Base-by-base conservation (phyloP, 1,284 basidiomycete genomes). In the Apiotrichum sp. region DNA sequence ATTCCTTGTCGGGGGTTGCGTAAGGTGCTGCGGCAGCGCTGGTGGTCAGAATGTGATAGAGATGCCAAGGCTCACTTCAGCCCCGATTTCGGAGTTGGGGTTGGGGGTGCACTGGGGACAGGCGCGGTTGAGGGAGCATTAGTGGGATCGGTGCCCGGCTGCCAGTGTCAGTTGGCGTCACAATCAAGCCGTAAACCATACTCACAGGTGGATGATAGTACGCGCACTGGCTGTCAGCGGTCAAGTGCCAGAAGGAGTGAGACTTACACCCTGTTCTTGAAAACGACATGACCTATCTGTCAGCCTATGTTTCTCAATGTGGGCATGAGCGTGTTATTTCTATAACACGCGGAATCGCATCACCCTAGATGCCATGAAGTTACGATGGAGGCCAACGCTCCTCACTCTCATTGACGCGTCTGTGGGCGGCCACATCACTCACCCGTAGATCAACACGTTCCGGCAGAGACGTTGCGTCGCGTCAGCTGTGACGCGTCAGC, bases 381-480 rank as follows among this genome's bases (percentile, higher is more conserved):
- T n/a, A n/a, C n/a, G n/a, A n/a, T 43, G 35, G 7, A 36, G 6
- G 35, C 35, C 35, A 6, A 36, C 35, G 11, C 35, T 36, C 35
- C 11, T 41, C n/a, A n/a, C n/a, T n/a, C n/a, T n/a, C n/a, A n/a
- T n/a, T n/a, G n/a, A n/a, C n/a, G n/a, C n/a, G n/a, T n/a, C n/a
- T n/a, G n/a, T n/a, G n/a, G n/a, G n/a, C n/a, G n/a, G n/a, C 35
- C 7, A 36, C 7, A 36, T 36, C 35, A 36, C 81, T 62, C 70
- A 89, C 89, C 89, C 89, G 70, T 91, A 87, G 64, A 93, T 91
- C 72, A 88, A 78, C 54, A 90, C 84, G 79, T 92, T 92, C 70
- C 86, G 84, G 77, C 89, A 93, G 69, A 90, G 85, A 48, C 86
- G 82, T 71, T 87, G 86, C 10, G 70, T 70, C 44, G 65, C 66